phyloP scores from a whole-genome alignment of 768 basidiomycete genomes.

The Tylopilus subfusipes region DNA sequence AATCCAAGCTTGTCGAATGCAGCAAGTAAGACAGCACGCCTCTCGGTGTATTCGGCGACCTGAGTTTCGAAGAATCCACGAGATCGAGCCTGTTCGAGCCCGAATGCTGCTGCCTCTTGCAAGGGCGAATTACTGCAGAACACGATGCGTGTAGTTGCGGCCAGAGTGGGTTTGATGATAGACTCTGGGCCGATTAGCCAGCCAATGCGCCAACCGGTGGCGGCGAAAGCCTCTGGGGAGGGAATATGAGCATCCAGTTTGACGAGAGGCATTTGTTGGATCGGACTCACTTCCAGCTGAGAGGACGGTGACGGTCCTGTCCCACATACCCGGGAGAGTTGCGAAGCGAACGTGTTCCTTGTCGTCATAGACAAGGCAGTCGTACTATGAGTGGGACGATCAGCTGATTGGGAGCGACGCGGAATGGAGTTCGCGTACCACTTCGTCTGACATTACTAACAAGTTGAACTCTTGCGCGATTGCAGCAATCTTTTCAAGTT shows the following conservation, averaged over 20 bases:
- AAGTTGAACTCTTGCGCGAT: conserved; percentile 91
- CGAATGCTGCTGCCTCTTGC: conserved; percentile 91
- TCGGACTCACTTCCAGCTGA: conserved; percentile 83
- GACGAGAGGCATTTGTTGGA: neutral
- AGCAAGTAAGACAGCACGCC: conserved; percentile 67
- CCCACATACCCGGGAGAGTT: conserved; percentile 97
- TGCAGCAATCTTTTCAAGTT: conserved; percentile 81
- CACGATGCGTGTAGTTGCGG: conserved; percentile 89
- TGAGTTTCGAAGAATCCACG: conserved; percentile 79
- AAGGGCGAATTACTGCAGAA: conserved; percentile 94
- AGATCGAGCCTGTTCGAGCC: conserved; percentile 73
- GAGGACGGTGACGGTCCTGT: conserved; percentile 91
- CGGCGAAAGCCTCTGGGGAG: conserved; percentile 82
- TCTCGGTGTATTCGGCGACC: conserved; percentile 70
- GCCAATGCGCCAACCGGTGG: conserved; percentile 96
- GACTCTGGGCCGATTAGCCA: conserved; percentile 89
- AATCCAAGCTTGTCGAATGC: conserved; percentile 83
- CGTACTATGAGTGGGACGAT: conserved; percentile 57
- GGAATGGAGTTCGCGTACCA: conserved; percentile 51
- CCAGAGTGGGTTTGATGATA: conserved; percentile 82
- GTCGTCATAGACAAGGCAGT: conserved; percentile 84
- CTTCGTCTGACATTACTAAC: conserved; percentile 93
- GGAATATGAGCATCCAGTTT: neutral
- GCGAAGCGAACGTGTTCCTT: conserved; percentile 92
- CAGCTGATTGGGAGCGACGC: neutral